Percentiles rank a stretch among this genome's conserved stretches.
Conservation (phyloP, 2,329 filamentous ascomycete genomes). For the Penicillium corylophilum region DNA sequence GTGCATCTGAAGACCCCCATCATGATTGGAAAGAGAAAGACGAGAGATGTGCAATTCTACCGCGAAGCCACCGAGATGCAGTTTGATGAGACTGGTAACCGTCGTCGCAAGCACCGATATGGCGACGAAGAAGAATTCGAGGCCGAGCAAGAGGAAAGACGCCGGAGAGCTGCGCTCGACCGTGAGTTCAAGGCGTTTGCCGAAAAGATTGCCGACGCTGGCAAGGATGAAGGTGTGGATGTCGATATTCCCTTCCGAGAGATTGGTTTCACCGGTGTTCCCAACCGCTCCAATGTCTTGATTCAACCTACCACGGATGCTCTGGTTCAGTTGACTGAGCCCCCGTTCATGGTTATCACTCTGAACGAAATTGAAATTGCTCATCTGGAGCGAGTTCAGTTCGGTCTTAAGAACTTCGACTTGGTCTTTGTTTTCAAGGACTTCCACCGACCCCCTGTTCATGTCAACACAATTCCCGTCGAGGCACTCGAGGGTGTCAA, state of each 20-base stretch:
- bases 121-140: conserved; percentile 99
- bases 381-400: conserved; percentile 76
- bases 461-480: conserved; percentile 97
- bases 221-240: conserved; percentile 83
- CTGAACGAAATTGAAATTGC: conserved; percentile 95
- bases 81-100: conserved; percentile 97
- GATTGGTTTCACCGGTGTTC: conserved; percentile 94
- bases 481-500: conserved; percentile 94
- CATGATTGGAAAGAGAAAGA: conserved; percentile 98
- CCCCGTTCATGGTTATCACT: conserved; percentile 93
- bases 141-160: conserved; percentile 93
- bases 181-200: conserved; percentile 94
- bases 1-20: conserved; percentile 98
- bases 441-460: conserved; percentile 82
- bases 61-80: conserved; percentile 97
- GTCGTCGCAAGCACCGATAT: conserved; percentile 95
- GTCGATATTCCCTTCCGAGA: conserved; percentile 97
- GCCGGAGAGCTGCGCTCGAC: conserved; percentile 86
- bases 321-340: conserved; percentile 92
- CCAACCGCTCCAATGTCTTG: conserved; percentile 90
- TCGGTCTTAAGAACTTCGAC: conserved; percentile 98
- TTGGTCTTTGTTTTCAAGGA: conserved; percentile 98
- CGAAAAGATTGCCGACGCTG: conserved; percentile 95
- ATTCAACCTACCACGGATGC: conserved; percentile 97
- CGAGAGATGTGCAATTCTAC: conserved; percentile 97